Base-by-base conservation (phyloP, 441 rosid species). In the Gossypium laxum region DNA sequence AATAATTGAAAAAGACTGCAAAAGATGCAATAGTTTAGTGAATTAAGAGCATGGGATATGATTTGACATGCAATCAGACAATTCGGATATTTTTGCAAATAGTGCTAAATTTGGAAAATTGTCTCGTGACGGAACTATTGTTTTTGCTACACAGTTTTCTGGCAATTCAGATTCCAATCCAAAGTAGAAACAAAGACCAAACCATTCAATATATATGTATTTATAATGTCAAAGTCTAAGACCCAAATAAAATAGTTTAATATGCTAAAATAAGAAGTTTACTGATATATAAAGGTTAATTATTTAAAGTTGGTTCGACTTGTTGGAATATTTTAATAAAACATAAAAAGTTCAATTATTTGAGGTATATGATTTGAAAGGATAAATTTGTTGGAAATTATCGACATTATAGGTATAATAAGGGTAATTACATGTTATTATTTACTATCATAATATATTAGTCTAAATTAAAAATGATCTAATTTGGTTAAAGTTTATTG, bases 111-210 rank as follows among this genome's bases (percentile, higher is more conserved):
- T 82, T 82, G 82, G 85, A 80, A 78, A 76, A 30, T 63, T 54
- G 73, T 82, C 85, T 80, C 85, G 82, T 82, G 83, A 82, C 76
- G 58, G 32, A 74, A 24, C 74, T 75, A 57, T 74, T 59, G 64
- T 38, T 79, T 65, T 79, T 73, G 24, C 61, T 54, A 19, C 57
- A 64, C 41, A 48, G 65, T 76, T 74, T 74, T 71, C 72, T 74
- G 65, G 72, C 74, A 70, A 70, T 55, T 69, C 74, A 76, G 80
- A 82, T 82, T 82, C 82, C 80, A 69, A 19, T 68, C 70, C 68
- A 69, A 38, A 4, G 50, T 8, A 47, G 60, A 11, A 54, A 68
- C 52, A 59, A 18, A 66, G 52, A 47, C 50, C 41, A 47, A 66
- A 48, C 22, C 26, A 48, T 24, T 22, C 69, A 48, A 11, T 11